A percentile compares a stretch with the other conserved stretches of the same genome.
These are phyloP conservation scores for Sonneratia caseolaris DNA, from an alignment of 345 rosid species.

Conservation along the genomic window DNA sequence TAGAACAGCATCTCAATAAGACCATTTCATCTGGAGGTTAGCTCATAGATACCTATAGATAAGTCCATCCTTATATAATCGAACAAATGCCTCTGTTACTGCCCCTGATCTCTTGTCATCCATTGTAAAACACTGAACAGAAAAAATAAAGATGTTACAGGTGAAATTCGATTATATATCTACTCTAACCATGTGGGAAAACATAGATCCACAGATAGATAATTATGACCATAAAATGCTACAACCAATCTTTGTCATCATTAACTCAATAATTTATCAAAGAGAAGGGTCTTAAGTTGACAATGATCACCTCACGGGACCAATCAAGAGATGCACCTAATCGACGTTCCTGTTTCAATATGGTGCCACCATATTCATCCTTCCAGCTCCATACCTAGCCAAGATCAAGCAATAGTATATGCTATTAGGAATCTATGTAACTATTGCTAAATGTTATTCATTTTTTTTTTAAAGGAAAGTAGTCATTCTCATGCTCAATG, in stretches of 20 bases:
- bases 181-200: background rate
- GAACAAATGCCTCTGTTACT: constrained; percentile 76
- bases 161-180: background rate
- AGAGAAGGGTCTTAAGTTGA: background rate
- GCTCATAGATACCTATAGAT: constrained; percentile 57
- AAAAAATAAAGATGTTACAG: background rate
- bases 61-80: constrained; percentile 63
- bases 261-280: background rate
- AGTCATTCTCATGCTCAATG: background rate
- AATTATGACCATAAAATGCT: background rate
- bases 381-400: constrained; percentile 95
- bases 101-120: constrained; percentile 87
- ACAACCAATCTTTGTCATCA: background rate
- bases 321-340: constrained; percentile 96
- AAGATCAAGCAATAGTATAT: background rate
- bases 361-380: constrained; percentile 64
- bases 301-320: constrained; percentile 80
- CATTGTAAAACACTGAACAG: constrained; percentile 79
- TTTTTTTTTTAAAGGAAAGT: background rate
- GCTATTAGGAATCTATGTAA: background rate
- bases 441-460: background rate
- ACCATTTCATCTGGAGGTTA: background rate
- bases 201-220: background rate
- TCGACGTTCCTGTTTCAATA: constrained; percentile 55
- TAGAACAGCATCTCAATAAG: background rate